phyloP scores from a whole-genome alignment of 2,329 filamentous ascomycete genomes.

The Cladophialophora exuberans region DNA sequence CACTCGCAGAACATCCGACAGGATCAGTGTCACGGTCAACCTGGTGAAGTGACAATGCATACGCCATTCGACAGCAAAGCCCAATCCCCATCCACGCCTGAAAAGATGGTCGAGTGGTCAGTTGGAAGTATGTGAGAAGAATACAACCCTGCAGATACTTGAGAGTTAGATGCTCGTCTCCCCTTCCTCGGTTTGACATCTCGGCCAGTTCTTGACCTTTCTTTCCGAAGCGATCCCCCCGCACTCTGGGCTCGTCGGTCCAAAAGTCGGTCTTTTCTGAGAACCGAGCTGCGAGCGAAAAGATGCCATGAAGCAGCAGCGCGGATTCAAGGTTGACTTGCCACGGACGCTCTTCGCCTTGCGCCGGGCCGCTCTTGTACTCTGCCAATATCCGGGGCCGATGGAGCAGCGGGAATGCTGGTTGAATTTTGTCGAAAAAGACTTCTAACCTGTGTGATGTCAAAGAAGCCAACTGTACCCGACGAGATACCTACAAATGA shows the following conservation, averaged over 20 bases:
- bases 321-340: too few relatives aligned
- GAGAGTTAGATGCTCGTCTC: neutral
- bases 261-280: too few relatives aligned
- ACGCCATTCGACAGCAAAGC: constrained; percentile 82
- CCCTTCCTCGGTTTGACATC: too few relatives aligned
- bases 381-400: neutral
- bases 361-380: neutral
- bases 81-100: constrained; percentile 90
- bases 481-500: too few relatives aligned
- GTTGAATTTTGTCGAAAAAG: neutral
- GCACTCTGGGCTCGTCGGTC: too few relatives aligned
- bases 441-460: too few relatives aligned
- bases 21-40: constrained; percentile 37
- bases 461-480: too few relatives aligned
- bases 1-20: neutral
- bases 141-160: constrained; percentile 1
- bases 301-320: too few relatives aligned
- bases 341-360: too few relatives aligned
- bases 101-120: neutral
- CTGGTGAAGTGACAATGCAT: constrained; percentile 87
- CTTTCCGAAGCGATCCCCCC: neutral
- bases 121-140: neutral
- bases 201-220: neutral
- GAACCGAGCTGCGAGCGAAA: too few relatives aligned
- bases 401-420: neutral